Evolutionary conservation across 106 monocot species (phyloP), one percentile per base, ranked within the genome.

Genomic region (Apostasia ramifera): DNA sequence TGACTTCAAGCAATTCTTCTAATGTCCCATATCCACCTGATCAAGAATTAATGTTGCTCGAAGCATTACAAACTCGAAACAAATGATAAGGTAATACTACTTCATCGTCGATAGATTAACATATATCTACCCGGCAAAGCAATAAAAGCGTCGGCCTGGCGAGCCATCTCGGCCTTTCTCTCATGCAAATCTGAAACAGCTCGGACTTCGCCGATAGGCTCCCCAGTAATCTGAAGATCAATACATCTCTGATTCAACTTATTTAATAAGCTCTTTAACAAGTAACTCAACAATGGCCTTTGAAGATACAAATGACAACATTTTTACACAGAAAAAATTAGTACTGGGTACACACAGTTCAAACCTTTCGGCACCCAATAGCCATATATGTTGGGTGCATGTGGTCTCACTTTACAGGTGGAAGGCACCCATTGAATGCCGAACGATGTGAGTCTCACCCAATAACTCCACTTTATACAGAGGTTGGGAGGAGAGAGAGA

Each of bases 21-120:
- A 91, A 77, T 37, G 91, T 91, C 39, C 91, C 91, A 71, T 85
- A 91, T 13, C 91, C 91, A 63, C 91, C 91, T 91, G 42, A 13
- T 2, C 6, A 15, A 8, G 2, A 63, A 47, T 65, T 13, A 14
- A 14, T 0, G 15, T 4, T 63, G 49, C 40, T 47, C n/a, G 12
- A 8, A 13, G 0, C 4, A 54, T 40, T 6, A 8, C 40, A 15
- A 55, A 72, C 14, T 13, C n/a, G 3, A 1, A 4, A 45, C 1
- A 7, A 61, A 3, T 56, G 1, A 46, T 59, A 7, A 5, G 26
- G 13, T 1, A 38, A 44, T 2, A 53, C 42, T 52, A 6, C 4
- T 38, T 37, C n/a, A 48, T 46, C 15, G 5, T 4, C 5, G 7
- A 1, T 41, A 61, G 40, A 61, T 40, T 40, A 41, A 43, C 6